Base-by-base conservation (phyloP, 495 filamentous ascomycete genomes). In the Neurospora sp. region DNA sequence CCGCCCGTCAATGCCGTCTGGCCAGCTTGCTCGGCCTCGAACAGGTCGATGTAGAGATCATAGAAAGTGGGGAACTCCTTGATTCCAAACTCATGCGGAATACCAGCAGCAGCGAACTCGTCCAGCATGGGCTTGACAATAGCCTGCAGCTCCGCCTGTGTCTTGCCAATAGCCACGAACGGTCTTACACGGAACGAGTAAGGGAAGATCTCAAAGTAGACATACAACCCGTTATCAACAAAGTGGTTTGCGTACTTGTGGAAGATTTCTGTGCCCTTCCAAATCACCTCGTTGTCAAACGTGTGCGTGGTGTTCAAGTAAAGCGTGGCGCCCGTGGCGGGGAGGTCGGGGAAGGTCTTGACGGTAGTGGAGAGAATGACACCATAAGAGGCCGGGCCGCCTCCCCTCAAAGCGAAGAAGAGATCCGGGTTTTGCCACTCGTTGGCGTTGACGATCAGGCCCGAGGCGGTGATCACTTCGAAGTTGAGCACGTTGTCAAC, bases 341-440 rank as follows among this genome's bases (percentile, higher is more conserved):
- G 73, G 5, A 83, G 6, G 37, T 82, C 78, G 18, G 79, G 77
- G 72, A 82, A 79, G 31, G 85, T 85, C 78, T 86, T 87, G 59
- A 85, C 76, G 41, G 85, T 84, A 70, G 83, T 78, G 3, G 85
- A 87, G 39, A 82, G 80, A 39, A 91, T 86, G 14, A 90, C 84
- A 8, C 85, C 90, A 62, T 84, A 91, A 3, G 87, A 86, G 1
- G 85, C 84, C 40, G 76, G 82, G 8, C 84, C 83, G 6, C 88
- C 88, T 20, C 88, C 88, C 46, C 87, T 83, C n/a, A 91, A 79
- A 0, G 85, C 88, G 78, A 82, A 83, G 75, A 90, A 92, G 10
- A 91, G 83, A 59, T 91, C 90, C 0, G 83, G 62, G 70, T 91
- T 83, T n/a, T 80, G 78, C 23, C 78, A 73, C 35, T 82, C 78